phyloP scores from a whole-genome alignment of 2,329 filamentous ascomycete species.

The Herpotrichia juniperi region DNA sequence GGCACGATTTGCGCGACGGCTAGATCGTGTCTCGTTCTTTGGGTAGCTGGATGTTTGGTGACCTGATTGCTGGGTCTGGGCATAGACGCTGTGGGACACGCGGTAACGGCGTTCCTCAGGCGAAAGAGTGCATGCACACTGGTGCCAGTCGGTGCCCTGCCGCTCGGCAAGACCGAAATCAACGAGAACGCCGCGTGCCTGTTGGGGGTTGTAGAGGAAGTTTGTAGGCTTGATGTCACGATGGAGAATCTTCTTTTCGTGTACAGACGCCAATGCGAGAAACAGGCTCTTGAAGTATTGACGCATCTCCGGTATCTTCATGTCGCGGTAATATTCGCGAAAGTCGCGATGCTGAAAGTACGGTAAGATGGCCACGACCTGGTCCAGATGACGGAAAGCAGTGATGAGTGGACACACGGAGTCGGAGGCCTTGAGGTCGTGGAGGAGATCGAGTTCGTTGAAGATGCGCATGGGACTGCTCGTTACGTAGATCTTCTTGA shows the following conservation, averaged over 20 bases:
- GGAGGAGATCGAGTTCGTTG: conserved; percentile 92
- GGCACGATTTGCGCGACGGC: conserved; percentile 88
- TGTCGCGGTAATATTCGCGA: conserved; percentile 88
- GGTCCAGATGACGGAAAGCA: conserved; percentile 91
- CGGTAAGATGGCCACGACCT: conserved; percentile 91
- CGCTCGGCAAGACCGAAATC: conserved; percentile 95
- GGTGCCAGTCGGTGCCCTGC: conserved; percentile 72
- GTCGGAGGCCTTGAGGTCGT: conserved; percentile 80
- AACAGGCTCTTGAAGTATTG: conserved; percentile 91
- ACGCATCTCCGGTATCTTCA: conserved; percentile 84
- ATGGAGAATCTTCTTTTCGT: conserved; percentile 84
- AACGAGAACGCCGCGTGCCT: conserved; percentile 87
- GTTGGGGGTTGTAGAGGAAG: conserved; percentile 86
- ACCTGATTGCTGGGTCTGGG: conserved; percentile 55
- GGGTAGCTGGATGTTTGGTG: conserved; percentile 70
- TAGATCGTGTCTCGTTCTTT: conserved; percentile 86
- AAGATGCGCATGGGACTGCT: conserved; percentile 91
- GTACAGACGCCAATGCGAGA: conserved; percentile 81
- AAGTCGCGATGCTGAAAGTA: conserved; percentile 98
- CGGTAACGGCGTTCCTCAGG: conserved; percentile 64
- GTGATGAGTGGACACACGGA: conserved; percentile 96
- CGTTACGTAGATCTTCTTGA: conserved; percentile 99
- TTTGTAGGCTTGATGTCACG: conserved; percentile 98
- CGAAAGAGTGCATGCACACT: conserved; percentile 79
- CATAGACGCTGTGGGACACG: conserved; percentile 64